phyloP scores from a whole-genome alignment of 2,329 filamentous ascomycete species.

The Truncatella angustata region DNA sequence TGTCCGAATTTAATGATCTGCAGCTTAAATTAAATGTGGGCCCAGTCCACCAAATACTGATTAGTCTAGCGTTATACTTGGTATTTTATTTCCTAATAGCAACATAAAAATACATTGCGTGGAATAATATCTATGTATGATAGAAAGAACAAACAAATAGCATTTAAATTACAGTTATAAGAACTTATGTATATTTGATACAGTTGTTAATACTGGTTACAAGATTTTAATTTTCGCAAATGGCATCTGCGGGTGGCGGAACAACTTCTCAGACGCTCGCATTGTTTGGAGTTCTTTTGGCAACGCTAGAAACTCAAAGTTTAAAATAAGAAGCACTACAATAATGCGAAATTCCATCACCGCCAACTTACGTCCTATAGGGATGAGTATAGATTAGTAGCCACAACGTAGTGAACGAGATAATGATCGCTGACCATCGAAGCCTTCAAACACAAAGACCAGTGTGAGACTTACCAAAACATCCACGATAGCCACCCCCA shows the following conservation, averaged over 20 bases:
- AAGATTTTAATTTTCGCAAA: background rate
- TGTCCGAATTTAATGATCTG: background rate
- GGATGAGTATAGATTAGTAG: background rate
- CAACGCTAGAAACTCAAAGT: slow-evolving; percentile 15
- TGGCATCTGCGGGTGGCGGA: background rate
- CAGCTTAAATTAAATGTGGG: background rate
- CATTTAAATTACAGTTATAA: background rate
- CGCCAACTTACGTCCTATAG: slow-evolving; percentile 16
- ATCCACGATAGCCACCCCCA: background rate
- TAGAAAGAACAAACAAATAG: background rate
- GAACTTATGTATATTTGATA: background rate
- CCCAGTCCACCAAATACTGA: too few species aligned
- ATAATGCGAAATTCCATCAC: slow-evolving; percentile 15
- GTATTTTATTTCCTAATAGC: too few species aligned
- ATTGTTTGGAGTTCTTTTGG: slow-evolving; percentile 9
- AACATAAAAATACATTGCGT: too few species aligned
- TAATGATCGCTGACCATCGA: background rate
- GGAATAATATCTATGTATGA: too few species aligned
- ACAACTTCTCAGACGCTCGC: slow-evolving; percentile 1
- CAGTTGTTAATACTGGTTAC: background rate
- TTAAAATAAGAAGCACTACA: slow-evolving; percentile 12
- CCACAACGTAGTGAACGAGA: background rate
- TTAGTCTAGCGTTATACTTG: too few species aligned
- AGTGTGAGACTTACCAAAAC: background rate
- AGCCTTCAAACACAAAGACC: background rate